Evolutionary conservation across 176 grass and related monocot genomes (phyloP), one percentile per base, ranked within the genome.

Genomic region (Bothriochloa decipiens): DNA sequence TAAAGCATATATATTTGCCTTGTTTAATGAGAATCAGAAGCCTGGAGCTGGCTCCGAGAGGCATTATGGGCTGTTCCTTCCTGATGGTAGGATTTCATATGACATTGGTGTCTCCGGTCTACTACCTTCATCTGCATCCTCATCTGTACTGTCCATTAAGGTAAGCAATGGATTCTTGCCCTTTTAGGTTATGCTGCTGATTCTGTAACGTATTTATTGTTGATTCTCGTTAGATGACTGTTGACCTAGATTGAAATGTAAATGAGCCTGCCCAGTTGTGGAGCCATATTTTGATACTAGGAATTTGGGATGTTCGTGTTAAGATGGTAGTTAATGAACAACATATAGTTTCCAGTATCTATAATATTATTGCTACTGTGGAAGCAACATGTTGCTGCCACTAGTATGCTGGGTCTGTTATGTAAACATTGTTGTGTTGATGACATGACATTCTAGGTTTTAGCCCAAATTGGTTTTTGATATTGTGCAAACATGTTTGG

Each of bases 31-130:
- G 84, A 87, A 99, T 87, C 74, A 39, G 2, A 99, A 99, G 79
- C 2, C 15, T 70, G 97, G 97, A 64, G 18, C 90, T 83, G 29
- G 64, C 68, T 96, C 97, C 37, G 97, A 99, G 84, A 99, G 39
- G 66, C 97, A 99, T 68, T 99, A 87, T 84, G 97, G 97, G 55
- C 78, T 99, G 67, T 99, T 99, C 65, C 92, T 92, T 36, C 83
- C 97, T 81, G 90, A 99, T 83, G 97, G 97, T 71, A 99, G 97
- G 23, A 94, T 96, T 86, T 63, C 97, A n/a, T 99, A 99, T 67
- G 76, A 99, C 89, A 91, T 99, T 49, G 97, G 97, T 65, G 89
- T 89, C 33, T 72, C 65, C 18, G 97, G 93, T 49, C 82, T 96
- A 63, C 62, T 83, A 74, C 82, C 93, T 63, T 95, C 93, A 76